phyloP scores from a whole-genome alignment of 345 rosid genomes.

The Orychophragmus violaceus region DNA sequence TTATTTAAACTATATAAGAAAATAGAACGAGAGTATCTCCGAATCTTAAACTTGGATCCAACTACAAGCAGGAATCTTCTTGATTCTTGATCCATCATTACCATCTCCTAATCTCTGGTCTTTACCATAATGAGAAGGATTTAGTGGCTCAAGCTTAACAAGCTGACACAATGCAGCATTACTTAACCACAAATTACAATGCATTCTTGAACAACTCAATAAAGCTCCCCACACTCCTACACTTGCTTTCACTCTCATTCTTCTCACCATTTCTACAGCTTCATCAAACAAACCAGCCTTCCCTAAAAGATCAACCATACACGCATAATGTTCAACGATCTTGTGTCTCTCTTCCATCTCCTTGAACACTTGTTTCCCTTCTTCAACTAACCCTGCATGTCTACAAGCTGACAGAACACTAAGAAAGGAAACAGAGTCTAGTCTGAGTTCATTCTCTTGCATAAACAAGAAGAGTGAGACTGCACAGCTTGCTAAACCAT shows the following conservation, averaged over 20 bases:
- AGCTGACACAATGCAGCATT: constrained; percentile 45
- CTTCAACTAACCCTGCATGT: constrained; percentile 51
- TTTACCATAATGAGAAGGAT: constrained; percentile 43
- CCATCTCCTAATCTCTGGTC: constrained; percentile 40
- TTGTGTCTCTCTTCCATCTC: constrained; percentile 38
- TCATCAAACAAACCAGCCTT: constrained; percentile 54
- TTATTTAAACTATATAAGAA: neutral
- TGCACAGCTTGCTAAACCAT: constrained; percentile 48
- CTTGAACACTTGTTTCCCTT: constrained; percentile 42
- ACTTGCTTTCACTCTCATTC: constrained; percentile 50
- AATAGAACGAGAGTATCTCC: no score
- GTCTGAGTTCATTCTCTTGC: constrained; percentile 33
- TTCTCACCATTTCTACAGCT: constrained; percentile 33
- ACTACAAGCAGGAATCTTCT: constrained; percentile 44
- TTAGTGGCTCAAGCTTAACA: constrained; percentile 46
- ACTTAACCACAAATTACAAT: constrained; percentile 46
- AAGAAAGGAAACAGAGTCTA: constrained; percentile 42
- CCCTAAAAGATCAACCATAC: constrained; percentile 60
- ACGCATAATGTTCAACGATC: constrained; percentile 47
- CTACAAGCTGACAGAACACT: constrained; percentile 61
- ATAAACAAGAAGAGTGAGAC: constrained; percentile 45
- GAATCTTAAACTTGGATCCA: constrained; percentile 44
- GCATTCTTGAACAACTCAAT: constrained; percentile 44
- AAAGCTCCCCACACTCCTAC: constrained; percentile 65
- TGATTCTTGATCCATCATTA: constrained; percentile 32